phyloP scores from a whole-genome alignment of 2,329 filamentous ascomycete genomes.

The Fusarium redolens region DNA sequence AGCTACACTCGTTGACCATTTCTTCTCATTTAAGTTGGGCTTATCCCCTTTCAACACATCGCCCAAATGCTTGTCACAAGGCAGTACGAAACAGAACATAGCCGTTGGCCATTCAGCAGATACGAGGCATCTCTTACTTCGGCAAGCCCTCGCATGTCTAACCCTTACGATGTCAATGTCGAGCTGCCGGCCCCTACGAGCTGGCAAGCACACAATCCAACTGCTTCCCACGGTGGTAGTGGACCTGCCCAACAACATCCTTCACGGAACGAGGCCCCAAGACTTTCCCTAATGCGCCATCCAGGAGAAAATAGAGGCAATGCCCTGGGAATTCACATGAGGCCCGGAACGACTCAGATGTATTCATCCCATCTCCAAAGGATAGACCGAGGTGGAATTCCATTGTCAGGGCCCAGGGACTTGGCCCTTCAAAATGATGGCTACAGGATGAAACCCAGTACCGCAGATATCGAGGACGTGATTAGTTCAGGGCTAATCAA shows the following conservation, averaged over 20 bases:
- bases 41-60: constrained; percentile 12
- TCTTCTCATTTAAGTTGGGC: constrained; percentile 21
- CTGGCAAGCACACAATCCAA: constrained; percentile 68
- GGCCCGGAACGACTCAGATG: constrained; percentile 56
- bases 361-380: constrained; percentile 8
- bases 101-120: constrained; percentile 66
- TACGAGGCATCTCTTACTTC: constrained; percentile 60
- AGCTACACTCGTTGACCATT: constrained; percentile 13
- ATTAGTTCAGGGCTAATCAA: neutral
- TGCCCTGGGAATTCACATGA: constrained; percentile 74
- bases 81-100: constrained; percentile 64
- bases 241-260: constrained; percentile 59
- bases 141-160: constrained; percentile 67
- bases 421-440: constrained; percentile 7
- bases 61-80: constrained; percentile 64
- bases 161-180: constrained; percentile 58
- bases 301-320: constrained; percentile 51
- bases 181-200: constrained; percentile 65
- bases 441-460: constrained; percentile 16
- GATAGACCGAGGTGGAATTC: constrained; percentile 6
- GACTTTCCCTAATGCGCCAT: constrained; percentile 41
- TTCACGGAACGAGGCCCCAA: constrained; percentile 50
- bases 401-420: constrained; percentile 10
- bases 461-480: neutral
- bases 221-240: constrained; percentile 59